Evolutionary conservation across 2,329 filamentous ascomycete species (phyloP).

Genomic region (Ophiocordyceps australis): DNA sequence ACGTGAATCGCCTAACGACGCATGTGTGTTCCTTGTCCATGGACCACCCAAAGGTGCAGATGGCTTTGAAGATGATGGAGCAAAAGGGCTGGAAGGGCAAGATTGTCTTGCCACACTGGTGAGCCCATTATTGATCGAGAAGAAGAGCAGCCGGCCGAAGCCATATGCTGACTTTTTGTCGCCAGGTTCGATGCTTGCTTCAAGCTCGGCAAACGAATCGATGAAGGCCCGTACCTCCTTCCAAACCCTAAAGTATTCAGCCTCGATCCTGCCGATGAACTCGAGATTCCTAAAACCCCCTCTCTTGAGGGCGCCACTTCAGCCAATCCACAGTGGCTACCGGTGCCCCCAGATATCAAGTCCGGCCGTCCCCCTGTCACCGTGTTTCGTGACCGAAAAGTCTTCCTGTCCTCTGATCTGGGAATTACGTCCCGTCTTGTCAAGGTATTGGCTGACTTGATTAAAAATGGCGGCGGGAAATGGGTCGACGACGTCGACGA

Average conservation of each 20-base stretch:
- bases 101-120: conserved; percentile 89
- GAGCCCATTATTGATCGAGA: conserved; percentile 13
- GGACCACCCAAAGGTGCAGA: conserved; percentile 54
- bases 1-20: conserved; percentile 58
- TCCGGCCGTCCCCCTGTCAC: conserved; percentile 34
- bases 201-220: conserved; percentile 78
- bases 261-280: conserved; percentile 31
- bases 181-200: conserved; percentile 89
- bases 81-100: conserved; percentile 55
- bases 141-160: no score
- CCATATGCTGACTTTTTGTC: background rate
- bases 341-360: conserved; percentile 20
- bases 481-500: conserved; percentile 46
- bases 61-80: no score
- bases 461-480: conserved; percentile 51
- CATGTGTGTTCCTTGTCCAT: conserved; percentile 73
- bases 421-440: conserved; percentile 48
- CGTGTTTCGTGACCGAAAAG: conserved; percentile 60
- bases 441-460: conserved; percentile 50
- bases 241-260: conserved; percentile 75
- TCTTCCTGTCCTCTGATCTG: conserved; percentile 64
- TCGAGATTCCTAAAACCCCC: conserved; percentile 36
- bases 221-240: conserved; percentile 69
- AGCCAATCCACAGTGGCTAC: conserved; percentile 22
- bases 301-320: conserved; percentile 51